Evolutionary conservation across 2,329 filamentous ascomycete genomes (phyloP).

Genomic region (Fonsecaea pedrosoi): DNA sequence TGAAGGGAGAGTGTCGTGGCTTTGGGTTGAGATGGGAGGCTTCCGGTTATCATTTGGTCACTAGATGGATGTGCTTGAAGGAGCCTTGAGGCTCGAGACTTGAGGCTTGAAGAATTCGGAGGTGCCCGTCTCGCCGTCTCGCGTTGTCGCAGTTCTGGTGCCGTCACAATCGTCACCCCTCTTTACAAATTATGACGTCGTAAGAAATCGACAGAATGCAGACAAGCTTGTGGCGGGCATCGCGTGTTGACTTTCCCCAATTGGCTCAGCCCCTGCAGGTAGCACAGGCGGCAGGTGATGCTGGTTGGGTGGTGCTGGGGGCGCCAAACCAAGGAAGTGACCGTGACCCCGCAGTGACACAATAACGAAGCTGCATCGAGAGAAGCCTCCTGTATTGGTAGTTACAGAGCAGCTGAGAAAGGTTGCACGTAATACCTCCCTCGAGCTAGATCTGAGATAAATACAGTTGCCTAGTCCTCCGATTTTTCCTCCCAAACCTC

Average conservation of each 20-base stretch:
- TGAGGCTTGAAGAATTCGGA: too few species aligned
- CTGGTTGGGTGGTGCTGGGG: too few species aligned
- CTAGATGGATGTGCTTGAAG: too few species aligned
- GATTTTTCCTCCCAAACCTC: background rate
- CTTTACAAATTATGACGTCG: background rate
- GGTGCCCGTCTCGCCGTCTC: too few species aligned
- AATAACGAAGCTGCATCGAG: background rate
- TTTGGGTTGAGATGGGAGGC: too few species aligned
- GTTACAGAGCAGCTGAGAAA: background rate
- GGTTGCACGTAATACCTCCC: too few species aligned
- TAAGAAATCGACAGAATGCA: background rate
- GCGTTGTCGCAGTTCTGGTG: too few species aligned
- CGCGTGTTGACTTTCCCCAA: slow-evolving; percentile 4
- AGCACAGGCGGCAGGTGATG: too few species aligned
- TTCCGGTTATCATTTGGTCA: too few species aligned
- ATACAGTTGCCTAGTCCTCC: background rate
- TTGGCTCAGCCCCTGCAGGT: background rate
- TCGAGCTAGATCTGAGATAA: background rate
- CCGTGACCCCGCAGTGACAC: slow-evolving; percentile 14
- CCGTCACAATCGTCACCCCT: too few species aligned
- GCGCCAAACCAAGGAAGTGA: background rate
- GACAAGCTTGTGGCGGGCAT: background rate
- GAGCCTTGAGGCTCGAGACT: too few species aligned
- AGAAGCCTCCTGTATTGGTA: background rate
- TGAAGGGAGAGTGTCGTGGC: too few species aligned